A percentile compares a stretch with the other conserved stretches of the same genome.
These are phyloP conservation scores for Drosera spatulata DNA, from an alignment of 179 eudicot species.

Conservation along the genomic window DNA sequence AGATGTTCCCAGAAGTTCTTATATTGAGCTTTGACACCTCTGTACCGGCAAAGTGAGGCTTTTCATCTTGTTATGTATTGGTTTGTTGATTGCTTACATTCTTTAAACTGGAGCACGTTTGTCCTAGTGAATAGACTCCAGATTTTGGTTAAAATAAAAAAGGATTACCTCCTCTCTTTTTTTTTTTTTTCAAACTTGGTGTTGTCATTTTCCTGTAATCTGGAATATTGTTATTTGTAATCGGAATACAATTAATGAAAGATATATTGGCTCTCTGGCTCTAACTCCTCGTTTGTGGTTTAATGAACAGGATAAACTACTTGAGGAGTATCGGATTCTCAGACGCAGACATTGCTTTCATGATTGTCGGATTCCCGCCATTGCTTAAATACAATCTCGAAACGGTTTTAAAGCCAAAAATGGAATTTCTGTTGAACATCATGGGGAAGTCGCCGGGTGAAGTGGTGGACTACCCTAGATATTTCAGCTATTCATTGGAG, in stretches of 20 bases:
- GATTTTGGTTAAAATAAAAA: no score
- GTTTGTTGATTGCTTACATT: not conserved
- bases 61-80: not conserved
- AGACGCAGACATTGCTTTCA: conserved; percentile 40
- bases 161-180: no score
- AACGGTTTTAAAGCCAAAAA: conserved; percentile 64
- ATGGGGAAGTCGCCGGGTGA: conserved; percentile 59
- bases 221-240: not conserved
- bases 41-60: conserved; percentile 56
- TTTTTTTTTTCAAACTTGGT: not conserved
- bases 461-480: conserved; percentile 67
- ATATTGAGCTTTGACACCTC: conserved; percentile 48
- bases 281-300: not conserved
- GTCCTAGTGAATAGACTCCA: not conserved
- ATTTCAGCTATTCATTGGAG: conserved; percentile 93
- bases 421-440: conserved; percentile 47
- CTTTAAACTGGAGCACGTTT: not conserved
- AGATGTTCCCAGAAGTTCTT: conserved; percentile 75
- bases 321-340: conserved; percentile 50
- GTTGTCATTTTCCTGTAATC: not conserved
- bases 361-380: conserved; percentile 72
- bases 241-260: not conserved
- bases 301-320: conserved; percentile 42
- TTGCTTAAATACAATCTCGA: conserved; percentile 67
- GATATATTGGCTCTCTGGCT: not conserved